Conservation (phyloP, 2,329 filamentous ascomycete genomes). For the Conoideocrella luteorostrata region DNA sequence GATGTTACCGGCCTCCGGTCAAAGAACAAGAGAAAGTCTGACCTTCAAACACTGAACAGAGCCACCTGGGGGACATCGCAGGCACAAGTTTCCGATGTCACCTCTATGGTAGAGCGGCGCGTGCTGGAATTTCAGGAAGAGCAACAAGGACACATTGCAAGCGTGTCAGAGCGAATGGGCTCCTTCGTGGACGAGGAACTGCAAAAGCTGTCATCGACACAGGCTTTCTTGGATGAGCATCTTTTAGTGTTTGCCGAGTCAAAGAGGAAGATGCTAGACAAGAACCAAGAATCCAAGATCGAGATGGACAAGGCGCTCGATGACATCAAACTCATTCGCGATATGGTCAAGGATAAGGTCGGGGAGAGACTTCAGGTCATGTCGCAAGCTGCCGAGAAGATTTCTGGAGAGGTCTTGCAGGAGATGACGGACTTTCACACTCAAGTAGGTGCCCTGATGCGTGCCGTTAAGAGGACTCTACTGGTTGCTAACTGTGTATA, state of each 20-base stretch:
- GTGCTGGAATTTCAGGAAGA: conserved; percentile 66
- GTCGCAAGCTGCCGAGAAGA: conserved; percentile 76
- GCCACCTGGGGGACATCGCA: conserved; percentile 73
- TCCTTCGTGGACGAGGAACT: conserved; percentile 71
- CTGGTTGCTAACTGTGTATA: conserved; percentile 25
- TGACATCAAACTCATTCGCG: conserved; percentile 83
- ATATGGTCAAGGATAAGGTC: conserved; percentile 80
- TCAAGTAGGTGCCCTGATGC: conserved; percentile 36
- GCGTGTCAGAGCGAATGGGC: conserved; percentile 66
- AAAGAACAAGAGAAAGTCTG: conserved; percentile 79
- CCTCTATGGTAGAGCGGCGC: conserved; percentile 66
- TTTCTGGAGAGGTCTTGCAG: conserved; percentile 80
- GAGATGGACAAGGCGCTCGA: conserved; percentile 88
- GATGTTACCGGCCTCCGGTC: conserved; percentile 79
- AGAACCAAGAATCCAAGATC: conserved; percentile 64
- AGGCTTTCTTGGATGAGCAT: conserved; percentile 64
- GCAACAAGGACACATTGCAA: conserved; percentile 64
- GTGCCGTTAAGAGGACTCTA: neutral
- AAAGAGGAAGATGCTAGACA: conserved; percentile 59
- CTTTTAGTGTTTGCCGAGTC: conserved; percentile 61
- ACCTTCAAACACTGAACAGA: conserved; percentile 74
- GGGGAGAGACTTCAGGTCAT: conserved; percentile 79
- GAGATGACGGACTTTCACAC: conserved; percentile 81
- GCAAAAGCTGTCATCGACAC: conserved; percentile 61
- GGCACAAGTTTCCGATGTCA: conserved; percentile 68